Evolutionary conservation across 331 rosid species (phyloP).

Genomic region (Rhamnella rubrinervis): DNA sequence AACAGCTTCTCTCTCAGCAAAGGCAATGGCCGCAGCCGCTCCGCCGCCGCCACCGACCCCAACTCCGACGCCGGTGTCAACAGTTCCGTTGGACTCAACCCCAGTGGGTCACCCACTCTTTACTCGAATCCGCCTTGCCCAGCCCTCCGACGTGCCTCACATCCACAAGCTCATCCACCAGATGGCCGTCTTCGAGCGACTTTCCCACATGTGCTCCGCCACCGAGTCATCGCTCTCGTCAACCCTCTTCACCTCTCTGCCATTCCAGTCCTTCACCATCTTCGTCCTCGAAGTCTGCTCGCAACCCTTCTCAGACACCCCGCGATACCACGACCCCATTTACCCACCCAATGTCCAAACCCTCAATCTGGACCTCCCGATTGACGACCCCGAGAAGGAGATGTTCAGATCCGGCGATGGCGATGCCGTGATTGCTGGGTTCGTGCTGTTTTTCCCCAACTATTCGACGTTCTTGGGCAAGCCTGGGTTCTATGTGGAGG

Average conservation of each 20-base stretch:
- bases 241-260: conserved; percentile 59
- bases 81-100: conserved; percentile 34
- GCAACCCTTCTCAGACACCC: conserved; percentile 38
- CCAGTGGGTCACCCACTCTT: conserved; percentile 51
- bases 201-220: conserved; percentile 58
- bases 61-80: conserved; percentile 20
- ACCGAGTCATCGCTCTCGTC: conserved; percentile 68
- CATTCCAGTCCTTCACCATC: conserved; percentile 73
- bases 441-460: conserved; percentile 68
- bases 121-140: conserved; percentile 68
- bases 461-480: conserved; percentile 56
- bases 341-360: conserved; percentile 32
- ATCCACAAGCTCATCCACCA: conserved; percentile 76
- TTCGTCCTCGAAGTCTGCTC: conserved; percentile 70
- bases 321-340: conserved; percentile 12
- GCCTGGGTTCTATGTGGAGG: conserved; percentile 77
- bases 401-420: conserved; percentile 25
- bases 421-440: conserved; percentile 52
- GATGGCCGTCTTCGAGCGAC: conserved; percentile 76
- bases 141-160: conserved; percentile 58
- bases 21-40: conserved; percentile 70
- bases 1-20: neutral
- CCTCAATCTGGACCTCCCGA: conserved; percentile 45
- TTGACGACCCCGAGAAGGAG: conserved; percentile 55
- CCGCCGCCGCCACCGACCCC: conserved; percentile 71